phyloP scores from a whole-genome alignment of 2,329 filamentous ascomycete species.

The Teratosphaeria destructans region DNA sequence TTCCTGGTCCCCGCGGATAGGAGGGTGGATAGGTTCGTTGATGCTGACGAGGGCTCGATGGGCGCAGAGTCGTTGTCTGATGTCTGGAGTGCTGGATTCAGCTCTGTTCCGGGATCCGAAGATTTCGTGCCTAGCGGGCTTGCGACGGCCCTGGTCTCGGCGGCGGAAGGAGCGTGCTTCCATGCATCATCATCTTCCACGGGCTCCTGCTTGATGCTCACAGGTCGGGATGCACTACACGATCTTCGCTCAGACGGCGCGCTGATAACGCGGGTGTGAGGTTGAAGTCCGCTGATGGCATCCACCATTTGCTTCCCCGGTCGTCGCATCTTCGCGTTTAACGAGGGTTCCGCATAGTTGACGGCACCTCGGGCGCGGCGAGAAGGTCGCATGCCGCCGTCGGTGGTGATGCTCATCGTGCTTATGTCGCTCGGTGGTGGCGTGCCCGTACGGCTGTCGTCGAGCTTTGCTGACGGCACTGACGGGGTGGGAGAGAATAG shows the following conservation, averaged over 20 bases:
- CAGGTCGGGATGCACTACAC: neutral
- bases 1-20: slow-evolving; percentile 3
- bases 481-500: slow-evolving; percentile 36
- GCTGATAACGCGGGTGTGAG: slow-evolving; percentile 20
- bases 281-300: slow-evolving; percentile 29
- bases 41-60: slow-evolving; percentile 2
- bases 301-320: slow-evolving; percentile 37
- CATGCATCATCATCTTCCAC: slow-evolving; percentile 17
- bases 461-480: slow-evolving; percentile 26
- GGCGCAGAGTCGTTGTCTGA: neutral
- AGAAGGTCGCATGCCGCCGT: slow-evolving; percentile 29
- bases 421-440: slow-evolving; percentile 33
- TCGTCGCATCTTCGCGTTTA: slow-evolving; percentile 40
- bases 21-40: slow-evolving; percentile 7
- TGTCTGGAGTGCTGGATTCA: neutral
- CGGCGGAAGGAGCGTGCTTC: slow-evolving; percentile 8
- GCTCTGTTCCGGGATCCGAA: slow-evolving; percentile 1
- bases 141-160: slow-evolving; percentile 1
- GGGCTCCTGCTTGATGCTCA: slow-evolving; percentile 20
- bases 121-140: slow-evolving; percentile 14
- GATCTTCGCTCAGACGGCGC: slow-evolving; percentile 7
- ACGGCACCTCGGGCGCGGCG: slow-evolving; percentile 37
- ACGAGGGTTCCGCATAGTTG: slow-evolving; percentile 40
- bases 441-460: slow-evolving; percentile 25
- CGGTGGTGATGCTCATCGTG: slow-evolving; percentile 21